Conservation (phyloP, 2,329 filamentous ascomycete species). For the Talaromyces sp. region DNA sequence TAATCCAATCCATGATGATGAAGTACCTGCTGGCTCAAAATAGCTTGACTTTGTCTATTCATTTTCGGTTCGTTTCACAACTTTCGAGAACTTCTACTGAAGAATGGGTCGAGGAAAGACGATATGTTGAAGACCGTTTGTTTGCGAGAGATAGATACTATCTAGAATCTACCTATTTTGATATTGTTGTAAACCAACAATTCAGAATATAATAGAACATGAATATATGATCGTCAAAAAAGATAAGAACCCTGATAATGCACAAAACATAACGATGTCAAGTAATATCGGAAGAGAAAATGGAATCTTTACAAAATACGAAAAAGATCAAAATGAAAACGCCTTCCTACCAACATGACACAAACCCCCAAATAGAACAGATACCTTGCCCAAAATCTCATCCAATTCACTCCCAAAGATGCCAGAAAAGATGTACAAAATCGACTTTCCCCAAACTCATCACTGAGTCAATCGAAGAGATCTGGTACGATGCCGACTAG, state of each 20-base stretch:
- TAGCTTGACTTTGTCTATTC: neutral
- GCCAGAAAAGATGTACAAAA: neutral
- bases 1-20: neutral
- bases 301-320: neutral
- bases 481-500: conserved; percentile 21
- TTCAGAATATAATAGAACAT: neutral
- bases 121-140: too few species aligned
- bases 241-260: neutral
- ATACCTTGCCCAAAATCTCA: neutral
- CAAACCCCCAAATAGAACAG: too few species aligned
- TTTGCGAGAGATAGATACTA: too few species aligned
- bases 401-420: neutral
- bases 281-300: neutral
- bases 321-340: neutral
- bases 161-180: too few species aligned
- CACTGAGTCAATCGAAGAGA: conserved; percentile 3
- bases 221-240: neutral
- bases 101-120: too few species aligned
- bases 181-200: too few species aligned
- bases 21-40: neutral
- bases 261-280: neutral
- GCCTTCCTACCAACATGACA: neutral
- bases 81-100: too few species aligned
- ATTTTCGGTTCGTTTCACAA: too few species aligned
- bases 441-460: neutral